Percentiles rank a stretch among this genome's conserved stretches.
These are phyloP conservation scores for Schwanniomyces pseudopolymorphus DNA, from an alignment of 805 yeast genomes.

Conservation along the genomic window DNA sequence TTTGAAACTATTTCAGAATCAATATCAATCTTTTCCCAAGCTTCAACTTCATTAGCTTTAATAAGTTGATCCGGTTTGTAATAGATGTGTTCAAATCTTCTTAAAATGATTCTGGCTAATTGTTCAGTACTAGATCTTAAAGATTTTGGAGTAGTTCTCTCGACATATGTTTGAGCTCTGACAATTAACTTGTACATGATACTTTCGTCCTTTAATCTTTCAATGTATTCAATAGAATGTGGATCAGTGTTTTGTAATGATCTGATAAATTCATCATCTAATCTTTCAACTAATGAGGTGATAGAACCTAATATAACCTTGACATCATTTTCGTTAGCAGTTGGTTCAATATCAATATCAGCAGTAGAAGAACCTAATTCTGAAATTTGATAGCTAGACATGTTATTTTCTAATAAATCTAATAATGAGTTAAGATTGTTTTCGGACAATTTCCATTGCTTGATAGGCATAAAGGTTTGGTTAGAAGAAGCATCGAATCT, in stretches of 20 bases:
- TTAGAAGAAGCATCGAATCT: conserved; percentile 78
- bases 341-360: conserved; percentile 68
- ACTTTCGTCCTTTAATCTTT: conserved; percentile 85
- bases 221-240: conserved; percentile 90
- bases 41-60: conserved; percentile 61
- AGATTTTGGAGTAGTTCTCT: conserved; percentile 51
- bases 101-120: conserved; percentile 70
- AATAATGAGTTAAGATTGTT: conserved; percentile 63
- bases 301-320: conserved; percentile 80
- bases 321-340: conserved; percentile 60
- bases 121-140: conserved; percentile 50
- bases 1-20: conserved; percentile 31
- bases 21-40: conserved; percentile 59
- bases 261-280: conserved; percentile 90
- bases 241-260: conserved; percentile 90
- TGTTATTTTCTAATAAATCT: conserved; percentile 63
- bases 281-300: conserved; percentile 83
- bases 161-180: conserved; percentile 84
- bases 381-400: conserved; percentile 58
- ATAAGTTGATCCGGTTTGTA: conserved; percentile 84
- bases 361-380: conserved; percentile 73
- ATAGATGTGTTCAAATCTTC: conserved; percentile 90
- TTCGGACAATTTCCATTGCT: conserved; percentile 75
- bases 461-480: conserved; percentile 70
- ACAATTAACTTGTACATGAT: conserved; percentile 71